A percentile compares a stretch with the other conserved stretches of the same genome.
Conservation (phyloP, 2,329 filamentous ascomycete species). For the Cladosporium phlei region DNA sequence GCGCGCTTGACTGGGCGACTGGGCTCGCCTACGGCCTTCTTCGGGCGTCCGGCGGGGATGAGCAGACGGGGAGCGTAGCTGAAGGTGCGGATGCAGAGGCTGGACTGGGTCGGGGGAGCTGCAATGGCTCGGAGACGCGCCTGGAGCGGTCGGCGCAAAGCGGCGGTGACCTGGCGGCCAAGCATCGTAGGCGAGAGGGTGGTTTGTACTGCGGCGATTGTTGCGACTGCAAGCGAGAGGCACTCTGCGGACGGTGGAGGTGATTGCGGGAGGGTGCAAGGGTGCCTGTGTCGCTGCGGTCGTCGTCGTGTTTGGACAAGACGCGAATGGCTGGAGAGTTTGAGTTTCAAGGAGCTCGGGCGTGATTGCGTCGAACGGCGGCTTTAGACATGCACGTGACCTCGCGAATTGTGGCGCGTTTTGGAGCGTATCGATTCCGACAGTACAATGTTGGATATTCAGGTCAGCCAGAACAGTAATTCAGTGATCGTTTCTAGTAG, state of each 20-base stretch:
- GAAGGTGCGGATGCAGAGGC: constrained; percentile 12
- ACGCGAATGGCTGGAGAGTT: constrained; percentile 12
- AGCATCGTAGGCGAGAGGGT: constrained; percentile 15
- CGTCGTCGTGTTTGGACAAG: constrained; percentile 3
- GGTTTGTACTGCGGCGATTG: neutral
- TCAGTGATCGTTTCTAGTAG: no score
- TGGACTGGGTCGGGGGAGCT: constrained; percentile 14
- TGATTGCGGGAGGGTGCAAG: neutral
- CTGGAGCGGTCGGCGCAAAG: constrained; percentile 21
- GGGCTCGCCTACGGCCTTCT: constrained; percentile 30
- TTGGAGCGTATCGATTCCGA: no score
- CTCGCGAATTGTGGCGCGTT: no score
- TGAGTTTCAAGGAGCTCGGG: neutral
- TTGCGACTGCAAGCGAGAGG: neutral
- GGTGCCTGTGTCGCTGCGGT: neutral
- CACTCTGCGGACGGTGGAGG: neutral
- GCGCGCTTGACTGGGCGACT: constrained; percentile 28
- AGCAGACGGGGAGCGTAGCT: constrained; percentile 17
- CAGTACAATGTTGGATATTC: no score
- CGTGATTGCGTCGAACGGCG: no score
- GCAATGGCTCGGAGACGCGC: constrained; percentile 16
- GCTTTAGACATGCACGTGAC: no score
- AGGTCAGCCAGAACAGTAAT: no score
- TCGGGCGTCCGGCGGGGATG: constrained; percentile 27
- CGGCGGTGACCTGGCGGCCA: constrained; percentile 20